phyloP scores from a whole-genome alignment of 2,329 filamentous ascomycete species.

The Exophiala dermatitidis region DNA sequence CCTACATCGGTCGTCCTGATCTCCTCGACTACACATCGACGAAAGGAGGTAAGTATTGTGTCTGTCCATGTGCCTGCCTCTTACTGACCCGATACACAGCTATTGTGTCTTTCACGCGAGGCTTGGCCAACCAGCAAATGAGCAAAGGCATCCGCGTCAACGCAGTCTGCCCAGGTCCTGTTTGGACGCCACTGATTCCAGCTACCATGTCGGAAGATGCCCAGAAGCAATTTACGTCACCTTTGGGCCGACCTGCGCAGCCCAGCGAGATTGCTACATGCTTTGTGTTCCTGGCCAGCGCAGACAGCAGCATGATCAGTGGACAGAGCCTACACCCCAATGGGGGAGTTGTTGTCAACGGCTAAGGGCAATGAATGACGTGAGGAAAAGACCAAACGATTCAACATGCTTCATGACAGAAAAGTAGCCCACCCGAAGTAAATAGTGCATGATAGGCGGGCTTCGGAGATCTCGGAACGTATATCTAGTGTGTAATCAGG shows the following conservation, averaged over 20 bases:
- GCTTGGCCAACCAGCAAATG: constrained; percentile 66
- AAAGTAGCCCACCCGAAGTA: not conserved
- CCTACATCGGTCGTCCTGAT: constrained; percentile 71
- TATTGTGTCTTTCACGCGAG: constrained; percentile 71
- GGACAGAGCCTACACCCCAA: constrained; percentile 65
- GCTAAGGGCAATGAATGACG: constrained; percentile 24
- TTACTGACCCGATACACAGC: constrained; percentile 40
- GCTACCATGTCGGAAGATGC: constrained; percentile 64
- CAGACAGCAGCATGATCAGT: constrained; percentile 65
- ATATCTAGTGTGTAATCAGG: no score
- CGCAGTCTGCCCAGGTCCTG: constrained; percentile 67
- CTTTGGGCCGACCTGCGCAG: constrained; percentile 71
- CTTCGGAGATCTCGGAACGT: no score
- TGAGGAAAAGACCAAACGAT: not conserved
- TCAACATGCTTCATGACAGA: not conserved
- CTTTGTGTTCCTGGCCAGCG: constrained; percentile 71
- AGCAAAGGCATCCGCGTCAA: constrained; percentile 68
- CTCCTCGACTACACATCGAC: constrained; percentile 76
- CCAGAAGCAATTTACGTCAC: constrained; percentile 63
- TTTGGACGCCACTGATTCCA: constrained; percentile 70
- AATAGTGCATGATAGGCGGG: not conserved
- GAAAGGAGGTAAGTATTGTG: constrained; percentile 28
- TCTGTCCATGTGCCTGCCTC: not conserved
- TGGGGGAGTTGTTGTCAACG: constrained; percentile 51
- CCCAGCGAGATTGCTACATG: constrained; percentile 75